Conservation (phyloP, 345 rosid species). For the Salix exigua region DNA sequence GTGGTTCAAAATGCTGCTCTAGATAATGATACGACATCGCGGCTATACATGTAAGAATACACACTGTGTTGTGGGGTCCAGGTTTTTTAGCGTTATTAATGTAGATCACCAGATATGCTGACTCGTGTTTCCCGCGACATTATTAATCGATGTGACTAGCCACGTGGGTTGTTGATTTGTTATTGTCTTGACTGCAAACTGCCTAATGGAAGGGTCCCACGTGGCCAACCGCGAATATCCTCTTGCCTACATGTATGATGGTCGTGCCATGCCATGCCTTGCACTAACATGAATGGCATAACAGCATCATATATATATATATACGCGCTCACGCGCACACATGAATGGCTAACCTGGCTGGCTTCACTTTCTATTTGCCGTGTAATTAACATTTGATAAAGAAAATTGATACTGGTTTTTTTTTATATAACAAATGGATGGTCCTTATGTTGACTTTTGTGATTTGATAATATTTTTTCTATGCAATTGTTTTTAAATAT, state of each 20-base stretch:
- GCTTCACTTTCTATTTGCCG: not conserved
- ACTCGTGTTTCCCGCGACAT: conserved; percentile 23
- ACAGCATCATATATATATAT: not conserved
- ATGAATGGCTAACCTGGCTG: not conserved
- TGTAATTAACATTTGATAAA: not conserved
- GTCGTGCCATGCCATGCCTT: not conserved
- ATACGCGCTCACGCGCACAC: no score
- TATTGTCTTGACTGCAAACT: not conserved
- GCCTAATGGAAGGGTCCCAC: conserved; percentile 7
- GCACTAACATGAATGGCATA: no score
- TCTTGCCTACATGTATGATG: not conserved
- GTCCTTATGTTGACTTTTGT: no score
- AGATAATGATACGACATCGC: no score
- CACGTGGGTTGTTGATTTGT: conserved; percentile 46
- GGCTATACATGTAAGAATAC: not conserved
- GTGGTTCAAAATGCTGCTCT: no score
- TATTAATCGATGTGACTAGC: conserved; percentile 28
- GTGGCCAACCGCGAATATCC: conserved; percentile 4
- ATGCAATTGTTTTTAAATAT: no score
- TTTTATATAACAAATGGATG: no score
- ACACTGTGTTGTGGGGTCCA: not conserved
- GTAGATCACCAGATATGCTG: conserved; percentile 11
- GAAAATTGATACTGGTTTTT: not conserved
- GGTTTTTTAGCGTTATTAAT: not conserved
- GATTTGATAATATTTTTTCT: no score